Evolutionary conservation across 2,329 filamentous ascomycete species (phyloP), one percentile per base, ranked within the genome.

Genomic region (Penicillium sp.): DNA sequence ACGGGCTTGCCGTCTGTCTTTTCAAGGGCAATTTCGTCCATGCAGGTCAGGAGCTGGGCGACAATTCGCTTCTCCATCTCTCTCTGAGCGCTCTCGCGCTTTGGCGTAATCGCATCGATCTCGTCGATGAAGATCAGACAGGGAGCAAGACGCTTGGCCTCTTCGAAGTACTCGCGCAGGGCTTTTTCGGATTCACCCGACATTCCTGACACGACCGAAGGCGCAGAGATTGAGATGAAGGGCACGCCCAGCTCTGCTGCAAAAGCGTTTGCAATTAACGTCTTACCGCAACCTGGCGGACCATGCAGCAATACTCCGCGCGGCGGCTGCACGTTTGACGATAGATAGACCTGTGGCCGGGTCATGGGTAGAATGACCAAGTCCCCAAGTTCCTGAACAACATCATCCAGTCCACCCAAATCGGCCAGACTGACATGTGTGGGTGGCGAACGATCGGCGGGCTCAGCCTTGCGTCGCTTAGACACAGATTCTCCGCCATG

Each of bases 51-150:
- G 62, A 97, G 85, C 69, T 96, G 90, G 0, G 87, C 85, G 13
- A 95, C 88, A 60, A 95, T 94, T 52, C 92, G 82, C 69, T 91
- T 90, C 71, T 96, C 92, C 85, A 95, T 93, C 63, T 96, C 91
- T 68, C 89, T 87, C 68, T 94, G 89, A 1, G 89, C 86, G 53
- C 85, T 90, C 61, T 96, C 91, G 55, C 89, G 82, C 72, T 95
- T 96, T 0, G 90, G 90, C 49, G 92, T 90, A 66, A 97, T 94
- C 4, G 89, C 88, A 73, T 99, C 92, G 51, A 97, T 90, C 65
- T 96, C 89, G 65, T 96, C 92, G 56, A 97, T 89, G 68, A 97
- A 95, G 5, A 99, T 82, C 5, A 99, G 81, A 68, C 91, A 96
- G 0, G 94, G 94, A 0, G 93, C 92, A 38, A 92, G 82, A 54